phyloP scores from a whole-genome alignment of 306 rosid genomes.

The Citrullus colocynthis region DNA sequence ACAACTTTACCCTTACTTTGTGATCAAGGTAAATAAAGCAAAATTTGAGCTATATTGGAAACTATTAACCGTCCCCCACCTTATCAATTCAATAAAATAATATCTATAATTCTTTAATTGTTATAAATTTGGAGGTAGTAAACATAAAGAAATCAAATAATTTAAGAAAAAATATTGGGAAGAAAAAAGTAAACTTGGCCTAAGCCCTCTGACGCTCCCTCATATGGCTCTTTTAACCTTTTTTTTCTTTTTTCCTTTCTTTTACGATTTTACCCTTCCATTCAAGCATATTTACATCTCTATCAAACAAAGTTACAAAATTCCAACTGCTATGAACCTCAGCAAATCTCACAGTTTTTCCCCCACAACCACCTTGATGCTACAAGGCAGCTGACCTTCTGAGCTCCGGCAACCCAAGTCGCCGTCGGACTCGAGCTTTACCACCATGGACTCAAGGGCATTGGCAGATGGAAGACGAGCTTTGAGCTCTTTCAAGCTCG shows the following conservation, averaged over 20 bases:
- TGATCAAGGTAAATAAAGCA: neutral
- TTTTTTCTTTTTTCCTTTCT: neutral
- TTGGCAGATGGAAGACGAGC: slow-evolving; percentile 15
- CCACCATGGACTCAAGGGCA: slow-evolving; percentile 32
- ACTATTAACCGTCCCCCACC: neutral
- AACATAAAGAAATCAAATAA: slow-evolving; percentile 7
- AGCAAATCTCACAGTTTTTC: neutral
- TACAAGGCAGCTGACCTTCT: slow-evolving; percentile 40
- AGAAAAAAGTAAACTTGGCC: neutral
- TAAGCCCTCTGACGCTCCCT: neutral
- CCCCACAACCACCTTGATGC: slow-evolving; percentile 42
- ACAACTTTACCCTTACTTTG: neutral
- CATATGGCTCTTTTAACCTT: neutral
- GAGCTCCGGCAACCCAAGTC: slow-evolving; percentile 25
- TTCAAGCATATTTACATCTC: slow-evolving; percentile 53
- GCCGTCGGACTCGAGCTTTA: slow-evolving; percentile 61
- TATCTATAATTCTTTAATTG: slow-evolving; percentile 2
- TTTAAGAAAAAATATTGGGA: neutral
- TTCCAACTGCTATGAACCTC: slow-evolving; percentile 10
- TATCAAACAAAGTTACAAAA: slow-evolving; percentile 22
- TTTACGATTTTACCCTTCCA: slow-evolving; percentile 6
- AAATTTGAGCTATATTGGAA: neutral
- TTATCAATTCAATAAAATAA: neutral
- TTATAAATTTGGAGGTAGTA: slow-evolving; percentile 6
- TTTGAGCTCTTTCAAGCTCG: slow-evolving; percentile 60